Percentiles rank a stretch among this genome's conserved stretches.
phyloP scores from a whole-genome alignment of 2,329 filamentous ascomycete species.

The Sordariomycetes sp. region DNA sequence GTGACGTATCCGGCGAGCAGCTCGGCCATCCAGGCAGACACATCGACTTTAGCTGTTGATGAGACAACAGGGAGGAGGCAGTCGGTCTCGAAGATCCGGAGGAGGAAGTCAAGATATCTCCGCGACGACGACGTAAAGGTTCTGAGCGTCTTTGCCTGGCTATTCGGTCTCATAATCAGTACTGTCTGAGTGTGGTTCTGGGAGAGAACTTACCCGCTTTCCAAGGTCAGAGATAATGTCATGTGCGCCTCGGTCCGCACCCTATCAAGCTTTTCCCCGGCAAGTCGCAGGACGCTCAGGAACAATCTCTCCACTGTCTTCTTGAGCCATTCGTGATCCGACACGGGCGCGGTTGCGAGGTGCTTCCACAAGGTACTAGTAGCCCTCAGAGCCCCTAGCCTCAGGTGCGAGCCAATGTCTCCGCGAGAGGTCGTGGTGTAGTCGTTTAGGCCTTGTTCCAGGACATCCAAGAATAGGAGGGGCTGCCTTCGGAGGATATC shows the following conservation, averaged over 20 bases:
- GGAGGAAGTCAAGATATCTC: slow-evolving; percentile 44
- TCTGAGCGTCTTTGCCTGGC: slow-evolving; percentile 22
- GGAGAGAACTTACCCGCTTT: slow-evolving; percentile 28
- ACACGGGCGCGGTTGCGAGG: slow-evolving; percentile 12
- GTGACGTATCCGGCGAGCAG: slow-evolving; percentile 60
- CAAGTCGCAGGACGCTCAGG: slow-evolving; percentile 51
- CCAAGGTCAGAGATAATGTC: slow-evolving; percentile 34
- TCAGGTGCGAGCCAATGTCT: slow-evolving; percentile 79
- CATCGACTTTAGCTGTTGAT: slow-evolving; percentile 18
- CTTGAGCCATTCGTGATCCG: slow-evolving; percentile 14
- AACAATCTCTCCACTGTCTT: slow-evolving; percentile 29
- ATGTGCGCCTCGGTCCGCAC: slow-evolving; percentile 60
- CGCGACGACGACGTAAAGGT: slow-evolving; percentile 44
- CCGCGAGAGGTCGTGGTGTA: slow-evolving; percentile 85
- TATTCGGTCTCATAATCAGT: slow-evolving; percentile 10
- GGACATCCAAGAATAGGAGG: slow-evolving; percentile 28
- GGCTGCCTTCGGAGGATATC: slow-evolving; percentile 29
- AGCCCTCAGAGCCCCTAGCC: slow-evolving; percentile 70
- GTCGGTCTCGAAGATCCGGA: slow-evolving; percentile 30
- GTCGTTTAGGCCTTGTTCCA: slow-evolving; percentile 61
- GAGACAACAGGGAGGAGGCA: slow-evolving; percentile 25
- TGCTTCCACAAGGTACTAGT: slow-evolving; percentile 51
- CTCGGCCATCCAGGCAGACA: slow-evolving; percentile 31
- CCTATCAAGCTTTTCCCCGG: slow-evolving; percentile 83
- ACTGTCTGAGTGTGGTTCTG: neutral